Evolutionary conservation across 768 basidiomycete species (phyloP).

Genomic region (Suillus ampliporus): DNA sequence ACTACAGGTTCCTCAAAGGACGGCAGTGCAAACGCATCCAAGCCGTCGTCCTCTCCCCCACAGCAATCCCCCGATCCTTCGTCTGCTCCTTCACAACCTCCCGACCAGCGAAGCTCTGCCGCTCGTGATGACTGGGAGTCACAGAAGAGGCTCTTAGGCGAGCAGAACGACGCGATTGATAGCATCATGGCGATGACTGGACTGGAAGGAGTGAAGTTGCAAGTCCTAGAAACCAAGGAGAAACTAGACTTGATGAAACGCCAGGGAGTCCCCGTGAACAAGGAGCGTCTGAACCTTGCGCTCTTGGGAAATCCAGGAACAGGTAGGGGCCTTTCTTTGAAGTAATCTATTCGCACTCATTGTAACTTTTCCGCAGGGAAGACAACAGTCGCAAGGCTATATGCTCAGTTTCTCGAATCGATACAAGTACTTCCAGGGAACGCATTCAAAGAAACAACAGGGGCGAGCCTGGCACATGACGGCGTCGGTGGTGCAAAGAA

Average conservation of each 20-base stretch:
- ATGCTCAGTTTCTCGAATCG: constrained; percentile 60
- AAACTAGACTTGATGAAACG: constrained; percentile 54
- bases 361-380: constrained; percentile 46
- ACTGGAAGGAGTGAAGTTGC: constrained; percentile 59
- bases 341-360: neutral
- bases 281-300: constrained; percentile 59
- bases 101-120: neutral
- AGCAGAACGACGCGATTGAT: constrained; percentile 53
- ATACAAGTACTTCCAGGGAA: constrained; percentile 53
- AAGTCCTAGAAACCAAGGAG: constrained; percentile 56
- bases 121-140: constrained; percentile 50
- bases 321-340: constrained; percentile 42
- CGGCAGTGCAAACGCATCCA: neutral
- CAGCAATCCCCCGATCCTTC: neutral
- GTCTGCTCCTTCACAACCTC: neutral
- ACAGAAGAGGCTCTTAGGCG: constrained; percentile 58
- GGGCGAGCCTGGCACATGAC: constrained; percentile 56
- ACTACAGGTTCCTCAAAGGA: constrained; percentile 3
- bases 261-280: constrained; percentile 50
- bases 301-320: constrained; percentile 76
- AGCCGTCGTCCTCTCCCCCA: neutral
- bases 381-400: constrained; percentile 66
- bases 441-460: constrained; percentile 61
- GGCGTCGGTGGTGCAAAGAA: constrained; percentile 56
- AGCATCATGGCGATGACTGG: constrained; percentile 66